These are phyloP conservation scores for Annona squamosa DNA, from an alignment of 164 flowering plant genomes.

Conservation along the genomic window DNA sequence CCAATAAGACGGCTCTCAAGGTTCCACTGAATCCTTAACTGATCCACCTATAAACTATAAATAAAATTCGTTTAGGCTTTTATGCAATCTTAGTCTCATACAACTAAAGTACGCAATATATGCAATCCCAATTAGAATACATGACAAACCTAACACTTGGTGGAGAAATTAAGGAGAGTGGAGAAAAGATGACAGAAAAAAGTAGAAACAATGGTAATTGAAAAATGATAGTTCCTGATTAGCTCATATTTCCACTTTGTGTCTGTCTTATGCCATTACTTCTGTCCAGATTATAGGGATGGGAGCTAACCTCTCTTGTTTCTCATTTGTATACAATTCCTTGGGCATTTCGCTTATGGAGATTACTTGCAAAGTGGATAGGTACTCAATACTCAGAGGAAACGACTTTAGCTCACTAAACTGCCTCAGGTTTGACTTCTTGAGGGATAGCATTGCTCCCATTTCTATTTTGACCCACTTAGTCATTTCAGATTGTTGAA, in stretches of 20 bases:
- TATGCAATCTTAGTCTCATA: too few relatives aligned
- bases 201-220: too few relatives aligned
- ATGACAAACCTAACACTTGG: too few relatives aligned
- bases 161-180: too few relatives aligned
- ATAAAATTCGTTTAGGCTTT: too few relatives aligned
- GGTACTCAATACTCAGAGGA: conserved; percentile 31
- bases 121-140: too few relatives aligned
- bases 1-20: too few relatives aligned
- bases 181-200: too few relatives aligned
- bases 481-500: conserved; percentile 13
- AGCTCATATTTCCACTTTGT: not conserved
- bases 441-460: conserved; percentile 28
- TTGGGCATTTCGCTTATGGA: conserved; percentile 27
- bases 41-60: too few relatives aligned
- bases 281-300: conserved; percentile 3
- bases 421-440: conserved; percentile 7
- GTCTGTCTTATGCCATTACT: not conserved
- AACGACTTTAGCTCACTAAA: conserved; percentile 21
- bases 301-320: conserved; percentile 6
- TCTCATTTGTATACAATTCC: conserved; percentile 15
- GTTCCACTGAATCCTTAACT: too few relatives aligned
- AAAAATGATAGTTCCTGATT: not conserved
- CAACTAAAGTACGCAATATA: too few relatives aligned
- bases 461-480: conserved; percentile 18
- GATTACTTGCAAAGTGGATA: conserved; percentile 23